Evolutionary conservation across 495 filamentous ascomycete genomes (phyloP).

Genomic region (Aspergillus coremiiformis): DNA sequence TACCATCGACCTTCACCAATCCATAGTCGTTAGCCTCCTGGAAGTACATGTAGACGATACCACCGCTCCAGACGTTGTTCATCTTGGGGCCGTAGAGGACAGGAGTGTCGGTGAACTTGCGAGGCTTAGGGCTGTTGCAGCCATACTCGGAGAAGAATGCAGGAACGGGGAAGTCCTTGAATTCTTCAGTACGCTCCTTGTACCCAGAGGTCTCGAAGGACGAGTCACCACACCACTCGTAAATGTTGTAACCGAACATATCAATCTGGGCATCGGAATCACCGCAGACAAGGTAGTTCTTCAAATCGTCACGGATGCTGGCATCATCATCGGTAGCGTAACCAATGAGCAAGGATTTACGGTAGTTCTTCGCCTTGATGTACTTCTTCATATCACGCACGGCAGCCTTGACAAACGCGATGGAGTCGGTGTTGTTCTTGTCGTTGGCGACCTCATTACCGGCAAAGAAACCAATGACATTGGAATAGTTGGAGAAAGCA

Average conservation of each 20-base stretch:
- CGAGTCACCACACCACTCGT: constrained; percentile 92
- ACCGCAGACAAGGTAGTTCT: constrained; percentile 91
- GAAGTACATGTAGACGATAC: constrained; percentile 98
- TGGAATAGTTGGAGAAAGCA: constrained; percentile 70
- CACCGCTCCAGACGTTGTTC: constrained; percentile 82
- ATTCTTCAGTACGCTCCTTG: constrained; percentile 71
- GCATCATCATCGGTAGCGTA: constrained; percentile 93
- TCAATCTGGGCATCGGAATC: constrained; percentile 63
- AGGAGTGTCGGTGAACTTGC: constrained; percentile 76
- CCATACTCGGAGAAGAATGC: constrained; percentile 99
- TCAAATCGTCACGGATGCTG: constrained; percentile 67
- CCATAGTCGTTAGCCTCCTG: constrained; percentile 87
- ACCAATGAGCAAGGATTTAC: constrained; percentile 67
- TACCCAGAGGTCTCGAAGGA: constrained; percentile 68
- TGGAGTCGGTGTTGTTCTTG: constrained; percentile 74
- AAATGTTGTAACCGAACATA: constrained; percentile 99
- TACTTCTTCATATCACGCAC: constrained; percentile 94
- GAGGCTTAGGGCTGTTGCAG: constrained; percentile 72
- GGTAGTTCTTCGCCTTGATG: constrained; percentile 71
- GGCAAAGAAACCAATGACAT: constrained; percentile 93
- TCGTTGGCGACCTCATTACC: constrained; percentile 95
- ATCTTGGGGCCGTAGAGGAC: constrained; percentile 77
- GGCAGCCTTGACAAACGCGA: constrained; percentile 93
- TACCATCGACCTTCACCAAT: constrained; percentile 58
- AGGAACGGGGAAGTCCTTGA: constrained; percentile 79